phyloP scores from a whole-genome alignment of 2,329 filamentous ascomycete genomes.

The Trematosphaeria pertusa region DNA sequence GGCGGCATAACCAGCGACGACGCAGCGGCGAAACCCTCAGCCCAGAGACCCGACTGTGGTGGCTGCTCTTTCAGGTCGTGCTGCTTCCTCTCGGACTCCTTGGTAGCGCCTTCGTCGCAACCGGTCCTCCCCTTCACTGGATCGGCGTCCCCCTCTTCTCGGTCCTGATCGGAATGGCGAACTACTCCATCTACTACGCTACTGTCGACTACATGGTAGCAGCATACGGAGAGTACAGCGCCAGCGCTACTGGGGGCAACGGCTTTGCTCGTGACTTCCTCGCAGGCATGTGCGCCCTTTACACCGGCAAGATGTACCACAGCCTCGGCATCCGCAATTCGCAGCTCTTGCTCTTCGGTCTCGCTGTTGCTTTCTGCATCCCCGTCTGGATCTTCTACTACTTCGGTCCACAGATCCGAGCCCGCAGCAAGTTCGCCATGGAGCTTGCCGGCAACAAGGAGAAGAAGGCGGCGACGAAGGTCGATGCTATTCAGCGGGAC shows the following conservation, averaged over 20 bases:
- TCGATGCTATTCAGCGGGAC: conserved; percentile 3
- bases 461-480: conserved; percentile 9
- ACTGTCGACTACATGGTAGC: conserved; percentile 82
- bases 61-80: conserved; percentile 67
- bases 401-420: conserved; percentile 60
- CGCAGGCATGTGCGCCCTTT: conserved; percentile 72
- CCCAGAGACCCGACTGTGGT: conserved; percentile 71
- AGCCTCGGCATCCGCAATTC: conserved; percentile 31
- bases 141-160: conserved; percentile 62
- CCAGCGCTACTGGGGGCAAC: conserved; percentile 78
- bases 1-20: conserved; percentile 55
- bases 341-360: conserved; percentile 54
- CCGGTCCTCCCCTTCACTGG: conserved; percentile 69
- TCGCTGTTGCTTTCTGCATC: conserved; percentile 57
- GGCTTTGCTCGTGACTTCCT: conserved; percentile 77
- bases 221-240: conserved; percentile 73
- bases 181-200: conserved; percentile 74
- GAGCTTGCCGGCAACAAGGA: conserved; percentile 27
- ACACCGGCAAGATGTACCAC: conserved; percentile 47
- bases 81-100: conserved; percentile 71
- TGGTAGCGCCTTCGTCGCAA: conserved; percentile 66
- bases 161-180: conserved; percentile 69
- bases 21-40: conserved; percentile 56
- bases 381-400: conserved; percentile 65
- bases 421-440: conserved; percentile 34